Evolutionary conservation across 768 basidiomycete species (phyloP), one percentile per base, ranked within the genome.

Genomic region (Sarcodon aspratus): DNA sequence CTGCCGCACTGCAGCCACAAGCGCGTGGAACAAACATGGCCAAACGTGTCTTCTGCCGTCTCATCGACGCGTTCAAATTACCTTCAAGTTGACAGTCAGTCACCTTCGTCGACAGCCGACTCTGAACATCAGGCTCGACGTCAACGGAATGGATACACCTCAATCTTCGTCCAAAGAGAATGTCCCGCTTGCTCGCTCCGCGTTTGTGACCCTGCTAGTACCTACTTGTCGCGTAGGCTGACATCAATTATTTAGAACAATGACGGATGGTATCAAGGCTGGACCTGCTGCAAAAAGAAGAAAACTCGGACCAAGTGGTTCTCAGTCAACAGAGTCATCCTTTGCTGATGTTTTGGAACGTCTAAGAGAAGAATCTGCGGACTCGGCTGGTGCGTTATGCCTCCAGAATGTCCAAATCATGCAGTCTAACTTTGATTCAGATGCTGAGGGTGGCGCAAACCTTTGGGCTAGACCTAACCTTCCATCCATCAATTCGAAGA

Each of bases 381-480:
- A 59, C 32, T 48, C 37, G 31, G 33, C 17, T 11, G 38, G 48
- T 59, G 44, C 45, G 52, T 49, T n/a, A 12, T 42, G 6, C n/a
- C 11, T 38, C 9, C 9, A 42, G 17, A 18, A 17, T 3, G 6
- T 17, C 18, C 17, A 18, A 5, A 4, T 36, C 34, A 11, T 36
- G 36, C 10, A 42, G 31, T 45, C n/a, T n/a, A 36, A 27, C 43
- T 38, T 46, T 18, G 38, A 38, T 51, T 45, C 47, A 85, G 85
- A 68, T 44, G 78, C 77, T 9, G 88, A 90, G 63, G 89, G 88
- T 54, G 89, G 88, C 50, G 80, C 84, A 15, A 75, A 85, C 59
- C 62, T 66, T 36, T 93, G 90, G 90, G 63, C 74, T 3, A 74
- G 90, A 40, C 85, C 90, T 3, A 52, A 60, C 8, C 63, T 85